phyloP scores from a whole-genome alignment of 2,329 filamentous ascomycete species.

The Thermoascus crustaceus region DNA sequence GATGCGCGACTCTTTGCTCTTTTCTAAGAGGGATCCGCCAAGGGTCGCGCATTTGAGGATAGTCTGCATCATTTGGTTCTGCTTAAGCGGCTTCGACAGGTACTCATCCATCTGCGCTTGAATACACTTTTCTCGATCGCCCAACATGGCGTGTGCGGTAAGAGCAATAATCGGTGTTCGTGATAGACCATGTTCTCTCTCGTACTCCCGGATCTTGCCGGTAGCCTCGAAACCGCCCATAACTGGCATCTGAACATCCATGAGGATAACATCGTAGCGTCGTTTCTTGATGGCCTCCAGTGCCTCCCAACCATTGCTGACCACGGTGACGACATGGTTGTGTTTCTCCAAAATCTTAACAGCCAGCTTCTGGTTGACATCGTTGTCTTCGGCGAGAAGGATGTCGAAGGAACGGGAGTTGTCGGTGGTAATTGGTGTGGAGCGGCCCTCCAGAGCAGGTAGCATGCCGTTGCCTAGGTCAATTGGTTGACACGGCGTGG shows the following conservation, averaged over 20 bases:
- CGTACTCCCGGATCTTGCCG: slow-evolving; percentile 91
- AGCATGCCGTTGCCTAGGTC: slow-evolving; percentile 90
- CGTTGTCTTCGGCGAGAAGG: slow-evolving; percentile 85
- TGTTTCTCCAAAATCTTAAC: slow-evolving; percentile 95
- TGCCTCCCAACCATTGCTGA: slow-evolving; percentile 89
- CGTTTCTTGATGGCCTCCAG: slow-evolving; percentile 86
- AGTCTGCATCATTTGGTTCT: slow-evolving; percentile 94
- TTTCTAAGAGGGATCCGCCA: slow-evolving; percentile 44
- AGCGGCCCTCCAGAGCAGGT: slow-evolving; percentile 80
- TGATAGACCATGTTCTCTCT: slow-evolving; percentile 68
- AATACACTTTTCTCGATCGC: slow-evolving; percentile 95
- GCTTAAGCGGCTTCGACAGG: slow-evolving; percentile 89
- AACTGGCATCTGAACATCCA: slow-evolving; percentile 99
- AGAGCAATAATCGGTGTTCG: slow-evolving; percentile 93
- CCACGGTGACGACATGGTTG: slow-evolving; percentile 58
- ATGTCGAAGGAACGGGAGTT: slow-evolving; percentile 91
- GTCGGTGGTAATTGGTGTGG: slow-evolving; percentile 79
- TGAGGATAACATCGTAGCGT: slow-evolving; percentile 92
- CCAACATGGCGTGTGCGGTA: slow-evolving; percentile 97
- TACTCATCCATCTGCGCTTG: slow-evolving; percentile 99
- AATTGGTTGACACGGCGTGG: slow-evolving; percentile 81
- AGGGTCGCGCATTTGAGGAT: slow-evolving; percentile 95
- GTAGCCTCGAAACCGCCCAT: slow-evolving; percentile 99
- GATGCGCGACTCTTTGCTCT: slow-evolving; percentile 36
- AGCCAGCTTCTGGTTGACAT: slow-evolving; percentile 85